A percentile compares a stretch with the other conserved stretches of the same genome.
Evolutionary conservation across 1,284 basidiomycete genomes (phyloP).

Genomic region (Malassezia nana): DNA sequence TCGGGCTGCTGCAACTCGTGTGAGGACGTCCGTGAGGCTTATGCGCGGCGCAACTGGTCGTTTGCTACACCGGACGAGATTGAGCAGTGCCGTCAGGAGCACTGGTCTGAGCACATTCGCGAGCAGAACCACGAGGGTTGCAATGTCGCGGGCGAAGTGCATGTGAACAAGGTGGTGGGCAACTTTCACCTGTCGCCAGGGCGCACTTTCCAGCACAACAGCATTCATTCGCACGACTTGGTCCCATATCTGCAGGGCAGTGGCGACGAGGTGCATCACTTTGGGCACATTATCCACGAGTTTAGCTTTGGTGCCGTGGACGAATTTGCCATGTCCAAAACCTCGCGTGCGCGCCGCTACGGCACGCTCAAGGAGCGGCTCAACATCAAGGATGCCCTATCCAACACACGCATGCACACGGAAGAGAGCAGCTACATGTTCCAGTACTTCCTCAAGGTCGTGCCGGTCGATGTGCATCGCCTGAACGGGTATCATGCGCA

Average conservation of each 20-base stretch:
- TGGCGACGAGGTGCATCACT: slow-evolving; percentile 55
- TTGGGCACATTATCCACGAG: slow-evolving; percentile 76
- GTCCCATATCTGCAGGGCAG: slow-evolving; percentile 69
- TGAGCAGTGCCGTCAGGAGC: slow-evolving; percentile 80
- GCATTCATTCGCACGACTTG: slow-evolving; percentile 75
- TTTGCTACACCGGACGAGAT: slow-evolving; percentile 81
- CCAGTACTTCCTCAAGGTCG: slow-evolving; percentile 77
- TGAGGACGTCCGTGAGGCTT: slow-evolving; percentile 84
- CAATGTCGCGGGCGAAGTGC: slow-evolving; percentile 77
- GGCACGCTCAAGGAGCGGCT: slow-evolving; percentile 57
- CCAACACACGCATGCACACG: slow-evolving; percentile 58
- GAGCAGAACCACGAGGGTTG: slow-evolving; percentile 90
- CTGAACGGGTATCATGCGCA: slow-evolving; percentile 52
- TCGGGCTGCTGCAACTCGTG: slow-evolving; percentile 82
- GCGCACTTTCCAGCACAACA: slow-evolving; percentile 78
- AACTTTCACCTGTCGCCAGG: slow-evolving; percentile 58
- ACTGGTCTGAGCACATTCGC: slow-evolving; percentile 86
- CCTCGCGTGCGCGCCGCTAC: slow-evolving; percentile 11
- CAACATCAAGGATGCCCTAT: slow-evolving; percentile 72
- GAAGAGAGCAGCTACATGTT: slow-evolving; percentile 50
- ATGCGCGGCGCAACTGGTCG: slow-evolving; percentile 86
- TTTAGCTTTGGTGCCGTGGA: slow-evolving; percentile 57
- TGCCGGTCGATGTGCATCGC: slow-evolving; percentile 34
- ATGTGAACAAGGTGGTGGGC: slow-evolving; percentile 79
- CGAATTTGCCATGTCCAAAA: slow-evolving; percentile 21